A percentile compares a stretch with the other conserved stretches of the same genome.
These are phyloP conservation scores for Neocucurbitaria cava DNA, from an alignment of 2,329 filamentous ascomycete species.

Conservation along the genomic window DNA sequence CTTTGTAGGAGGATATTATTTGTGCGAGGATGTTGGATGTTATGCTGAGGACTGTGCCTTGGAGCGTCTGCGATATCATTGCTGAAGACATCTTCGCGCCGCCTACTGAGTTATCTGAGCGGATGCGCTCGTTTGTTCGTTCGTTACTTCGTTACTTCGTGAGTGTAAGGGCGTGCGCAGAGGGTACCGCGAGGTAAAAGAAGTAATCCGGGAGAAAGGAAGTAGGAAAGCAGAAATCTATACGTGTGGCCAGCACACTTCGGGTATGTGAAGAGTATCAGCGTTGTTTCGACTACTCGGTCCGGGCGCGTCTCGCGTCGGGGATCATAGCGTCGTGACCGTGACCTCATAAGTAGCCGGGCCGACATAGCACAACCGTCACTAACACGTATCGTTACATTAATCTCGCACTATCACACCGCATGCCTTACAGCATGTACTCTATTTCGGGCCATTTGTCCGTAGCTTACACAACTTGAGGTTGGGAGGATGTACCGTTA, in stretches of 20 bases:
- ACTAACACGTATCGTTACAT: constrained; percentile 11
- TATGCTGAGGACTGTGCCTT: constrained; percentile 69
- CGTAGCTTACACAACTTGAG: not conserved
- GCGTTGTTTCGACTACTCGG: constrained; percentile 6
- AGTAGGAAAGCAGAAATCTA: not conserved
- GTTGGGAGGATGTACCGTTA: not conserved
- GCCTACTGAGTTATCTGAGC: not conserved
- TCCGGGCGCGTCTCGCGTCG: constrained; percentile 11
- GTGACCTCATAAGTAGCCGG: constrained; percentile 5
- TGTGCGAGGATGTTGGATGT: constrained; percentile 79
- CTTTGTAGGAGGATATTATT: constrained; percentile 67
- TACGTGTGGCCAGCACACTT: constrained; percentile 12
- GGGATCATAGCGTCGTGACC: constrained; percentile 7
- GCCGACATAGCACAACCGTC: too few relatives aligned
- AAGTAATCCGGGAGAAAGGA: not conserved
- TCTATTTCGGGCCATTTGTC: not conserved
- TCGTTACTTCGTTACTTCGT: not conserved
- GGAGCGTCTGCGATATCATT: constrained; percentile 55
- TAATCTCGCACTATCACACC: constrained; percentile 1
- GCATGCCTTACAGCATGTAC: constrained; percentile 1
- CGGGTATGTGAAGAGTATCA: constrained; percentile 7
- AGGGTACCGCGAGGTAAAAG: not conserved
- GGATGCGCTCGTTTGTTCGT: not conserved
- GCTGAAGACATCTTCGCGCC: constrained; percentile 40
- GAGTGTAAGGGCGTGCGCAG: too few relatives aligned